Evolutionary conservation across 495 filamentous ascomycete species (phyloP).

Genomic region (Hypoxylon fuscum): DNA sequence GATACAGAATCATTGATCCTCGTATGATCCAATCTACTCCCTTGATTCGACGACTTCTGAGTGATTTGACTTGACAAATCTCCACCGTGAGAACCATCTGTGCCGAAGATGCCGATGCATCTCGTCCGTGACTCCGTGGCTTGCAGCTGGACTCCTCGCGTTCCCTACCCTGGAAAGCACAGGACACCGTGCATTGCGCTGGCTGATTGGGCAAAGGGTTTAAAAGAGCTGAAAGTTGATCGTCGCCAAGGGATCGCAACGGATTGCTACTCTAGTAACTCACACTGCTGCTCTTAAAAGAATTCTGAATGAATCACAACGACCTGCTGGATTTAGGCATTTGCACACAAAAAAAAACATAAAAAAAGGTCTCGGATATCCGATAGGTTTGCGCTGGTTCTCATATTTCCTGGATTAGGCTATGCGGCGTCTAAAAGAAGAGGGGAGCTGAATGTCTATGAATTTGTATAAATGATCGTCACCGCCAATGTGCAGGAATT

Average conservation of each 20-base stretch:
- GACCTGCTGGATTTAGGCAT: conserved; percentile 9
- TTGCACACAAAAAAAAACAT: no score
- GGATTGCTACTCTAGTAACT: conserved; percentile 5
- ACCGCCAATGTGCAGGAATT: neutral
- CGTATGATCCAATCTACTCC: conserved; percentile 14
- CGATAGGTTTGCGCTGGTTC: conserved; percentile 19
- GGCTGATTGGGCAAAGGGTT: conserved; percentile 27
- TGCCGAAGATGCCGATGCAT: conserved; percentile 43
- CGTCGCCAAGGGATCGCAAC: conserved; percentile 6
- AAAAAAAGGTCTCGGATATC: conserved; percentile 29
- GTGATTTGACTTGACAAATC: conserved; percentile 25
- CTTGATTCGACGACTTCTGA: conserved; percentile 20
- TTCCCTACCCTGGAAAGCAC: conserved; percentile 24
- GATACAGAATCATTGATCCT: conserved; percentile 8
- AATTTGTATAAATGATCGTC: no score
- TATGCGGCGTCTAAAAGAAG: conserved; percentile 13
- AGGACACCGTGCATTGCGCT: conserved; percentile 18
- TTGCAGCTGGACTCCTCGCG: conserved; percentile 26
- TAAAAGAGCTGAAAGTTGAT: conserved; percentile 35
- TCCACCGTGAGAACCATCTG: conserved; percentile 31
- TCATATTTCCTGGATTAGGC: conserved; percentile 30
- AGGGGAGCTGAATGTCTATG: conserved; percentile 16
- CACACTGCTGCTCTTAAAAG: conserved; percentile 2
- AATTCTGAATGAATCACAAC: conserved; percentile 6
- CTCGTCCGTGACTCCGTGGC: conserved; percentile 36